Percentiles rank a stretch among this genome's conserved stretches.
Evolutionary conservation across 495 filamentous ascomycete species (phyloP).

Genomic region (Saxophila tyrrhenica): DNA sequence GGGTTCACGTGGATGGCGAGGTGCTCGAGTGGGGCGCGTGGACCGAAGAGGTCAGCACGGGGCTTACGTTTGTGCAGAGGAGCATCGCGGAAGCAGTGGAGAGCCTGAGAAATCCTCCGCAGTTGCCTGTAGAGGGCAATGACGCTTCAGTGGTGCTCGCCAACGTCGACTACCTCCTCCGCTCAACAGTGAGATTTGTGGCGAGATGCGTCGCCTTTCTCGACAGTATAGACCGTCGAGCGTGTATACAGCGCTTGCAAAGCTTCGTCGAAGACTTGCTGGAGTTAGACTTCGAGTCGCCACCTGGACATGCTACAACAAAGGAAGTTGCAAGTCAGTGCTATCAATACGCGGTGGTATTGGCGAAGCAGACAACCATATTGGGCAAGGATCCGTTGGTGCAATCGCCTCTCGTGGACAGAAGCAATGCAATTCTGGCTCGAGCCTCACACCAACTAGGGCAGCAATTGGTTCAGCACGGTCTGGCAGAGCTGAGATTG

Average conservation of each 20-base stretch:
- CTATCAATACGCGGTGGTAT: constrained; percentile 14
- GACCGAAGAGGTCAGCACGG: constrained; percentile 23
- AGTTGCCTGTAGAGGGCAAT: neutral
- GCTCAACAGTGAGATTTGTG: constrained; percentile 38
- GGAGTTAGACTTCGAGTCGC: neutral
- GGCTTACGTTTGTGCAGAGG: neutral
- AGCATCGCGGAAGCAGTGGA: constrained; percentile 3
- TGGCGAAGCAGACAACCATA: constrained; percentile 18
- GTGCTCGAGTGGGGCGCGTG: constrained; percentile 23
- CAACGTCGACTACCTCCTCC: constrained; percentile 16
- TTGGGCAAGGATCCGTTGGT: constrained; percentile 18
- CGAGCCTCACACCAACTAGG: constrained; percentile 5
- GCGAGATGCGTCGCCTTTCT: constrained; percentile 41
- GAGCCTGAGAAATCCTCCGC: neutral
- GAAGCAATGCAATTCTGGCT: neutral
- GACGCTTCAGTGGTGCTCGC: neutral
- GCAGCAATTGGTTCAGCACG: constrained; percentile 10
- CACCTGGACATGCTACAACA: neutral
- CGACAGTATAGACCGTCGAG: constrained; percentile 34
- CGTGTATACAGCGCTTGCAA: constrained; percentile 14
- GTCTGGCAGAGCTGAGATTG: constrained; percentile 32
- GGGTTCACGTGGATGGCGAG: constrained; percentile 10
- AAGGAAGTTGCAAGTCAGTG: neutral
- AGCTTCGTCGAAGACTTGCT: constrained; percentile 7
- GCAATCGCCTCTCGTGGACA: neutral